These are phyloP conservation scores for Ganoderma boninense DNA, from an alignment of 1,284 basidiomycete genomes.

Conservation along the genomic window DNA sequence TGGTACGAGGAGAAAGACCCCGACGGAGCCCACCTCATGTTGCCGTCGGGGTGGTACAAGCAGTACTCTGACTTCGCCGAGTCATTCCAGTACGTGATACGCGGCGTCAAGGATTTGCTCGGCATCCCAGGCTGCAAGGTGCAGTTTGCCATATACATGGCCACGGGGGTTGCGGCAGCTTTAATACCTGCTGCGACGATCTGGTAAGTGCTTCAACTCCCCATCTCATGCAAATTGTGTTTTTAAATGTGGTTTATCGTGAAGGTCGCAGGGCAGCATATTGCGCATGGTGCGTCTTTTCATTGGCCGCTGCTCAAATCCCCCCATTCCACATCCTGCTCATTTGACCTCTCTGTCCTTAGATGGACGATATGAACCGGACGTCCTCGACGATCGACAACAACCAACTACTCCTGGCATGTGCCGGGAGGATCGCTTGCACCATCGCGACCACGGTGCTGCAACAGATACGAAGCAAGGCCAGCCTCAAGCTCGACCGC, in stretches of 20 bases:
- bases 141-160: conserved; percentile 55
- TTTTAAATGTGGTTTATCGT: no score
- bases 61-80: not conserved
- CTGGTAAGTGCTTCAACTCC: conserved; percentile 47
- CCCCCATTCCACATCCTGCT: no score
- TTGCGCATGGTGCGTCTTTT: not conserved
- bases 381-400: conserved; percentile 68
- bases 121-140: conserved; percentile 59
- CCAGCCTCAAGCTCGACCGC: conserved; percentile 52
- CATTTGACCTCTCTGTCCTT: not conserved
- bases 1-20: conserved; percentile 66
- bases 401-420: conserved; percentile 60
- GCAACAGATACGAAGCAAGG: conserved; percentile 43
- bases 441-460: conserved; percentile 56
- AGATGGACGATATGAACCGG: conserved; percentile 69
- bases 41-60: conserved; percentile 44
- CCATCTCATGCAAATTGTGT: no score
- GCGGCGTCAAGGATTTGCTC: conserved; percentile 69
- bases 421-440: conserved; percentile 61
- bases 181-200: conserved; percentile 69
- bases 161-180: conserved; percentile 53
- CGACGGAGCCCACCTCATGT: conserved; percentile 46
- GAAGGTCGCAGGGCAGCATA: conserved; percentile 7
- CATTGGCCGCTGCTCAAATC: no score
- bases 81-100: conserved; percentile 60